Evolutionary conservation across 441 rosid species (phyloP), one percentile per base, ranked within the genome.

Genomic region (Arabidopsis hybrid): DNA sequence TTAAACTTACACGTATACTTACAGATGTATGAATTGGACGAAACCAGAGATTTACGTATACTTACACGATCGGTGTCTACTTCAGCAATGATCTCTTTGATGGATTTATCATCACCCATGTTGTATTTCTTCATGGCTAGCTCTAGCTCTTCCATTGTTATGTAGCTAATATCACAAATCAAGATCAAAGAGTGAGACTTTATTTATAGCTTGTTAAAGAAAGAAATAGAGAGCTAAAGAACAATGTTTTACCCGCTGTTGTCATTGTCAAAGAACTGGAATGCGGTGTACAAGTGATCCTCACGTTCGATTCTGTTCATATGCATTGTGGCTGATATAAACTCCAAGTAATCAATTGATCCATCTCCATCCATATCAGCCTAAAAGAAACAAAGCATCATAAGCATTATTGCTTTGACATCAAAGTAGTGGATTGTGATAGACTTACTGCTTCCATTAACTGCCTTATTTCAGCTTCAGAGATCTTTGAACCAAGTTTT

Each of bases 311-410:
- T 66, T 83, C 91, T 79, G 72, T 89, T 89, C 91, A 87, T 82
- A 73, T 89, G 94, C 94, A 89, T 87, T 7, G 90, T 89, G 9
- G 94, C 94, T 64, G 91, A 86, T 67, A 89, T 89, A 63, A 89
- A 89, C 84, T 89, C 94, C 18, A 87, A 73, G 82, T 89, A 89
- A 77, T 89, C 94, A 70, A 87, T 89, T 36, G 89, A 81, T 80
- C 94, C 91, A 77, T 89, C 85, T 70, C 94, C 91, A 81, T 89
- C 91, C 72, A 89, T 89, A 56, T 89, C 91, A 64, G 91, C 94
- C 91, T 89, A 78, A 60, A 78, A 62, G 43, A 21, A 21, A 21
- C 26, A 47, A 35, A 11, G 36, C 71, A 56, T 46, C 77, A 38
- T 34, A 39, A 46, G 29, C 34, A 11, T 51, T 43, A 10, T 60